Conservation (phyloP, 2,329 filamentous ascomycete genomes). For the Aspergillus pseudotamarii region DNA sequence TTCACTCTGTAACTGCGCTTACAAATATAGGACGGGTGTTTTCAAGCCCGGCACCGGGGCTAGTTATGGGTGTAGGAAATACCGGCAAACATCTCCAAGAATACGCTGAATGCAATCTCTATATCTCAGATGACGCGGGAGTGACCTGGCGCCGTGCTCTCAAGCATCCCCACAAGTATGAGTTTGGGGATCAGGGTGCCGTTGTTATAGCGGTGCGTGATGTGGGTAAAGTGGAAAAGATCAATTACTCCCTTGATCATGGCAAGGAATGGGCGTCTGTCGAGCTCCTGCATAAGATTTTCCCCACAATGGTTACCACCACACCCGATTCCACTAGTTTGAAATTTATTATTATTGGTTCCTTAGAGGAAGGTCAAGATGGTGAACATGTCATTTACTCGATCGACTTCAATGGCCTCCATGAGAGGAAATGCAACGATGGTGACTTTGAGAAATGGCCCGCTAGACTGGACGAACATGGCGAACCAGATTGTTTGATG, state of each 20-base stretch:
- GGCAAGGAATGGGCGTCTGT: constrained; percentile 78
- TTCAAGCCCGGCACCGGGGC: constrained; percentile 87
- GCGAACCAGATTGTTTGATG: constrained; percentile 88
- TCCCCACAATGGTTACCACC: constrained; percentile 76
- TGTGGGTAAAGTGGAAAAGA: constrained; percentile 58
- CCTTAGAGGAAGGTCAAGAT: constrained; percentile 53
- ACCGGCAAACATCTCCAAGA: constrained; percentile 72
- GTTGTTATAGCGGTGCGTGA: constrained; percentile 83
- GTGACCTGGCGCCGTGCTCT: constrained; percentile 75
- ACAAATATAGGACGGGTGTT: constrained; percentile 84
- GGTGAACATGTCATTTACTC: constrained; percentile 67
- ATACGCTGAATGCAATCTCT: constrained; percentile 77
- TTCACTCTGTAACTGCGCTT: constrained; percentile 89
- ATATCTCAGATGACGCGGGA: constrained; percentile 88
- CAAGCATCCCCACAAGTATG: constrained; percentile 87
- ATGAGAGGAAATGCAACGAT: constrained; percentile 76
- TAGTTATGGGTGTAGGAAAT: constrained; percentile 94
- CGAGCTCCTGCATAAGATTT: constrained; percentile 71
- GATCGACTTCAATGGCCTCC: constrained; percentile 80
- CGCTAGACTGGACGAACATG: constrained; percentile 77
- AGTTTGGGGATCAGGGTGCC: constrained; percentile 92
- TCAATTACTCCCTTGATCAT: constrained; percentile 84
- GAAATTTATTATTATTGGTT: constrained; percentile 80
- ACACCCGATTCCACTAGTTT: constrained; percentile 90
- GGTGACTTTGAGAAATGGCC: constrained; percentile 81